Percentiles rank a stretch among this genome's conserved stretches.
Evolutionary conservation across 176 grass and related monocot genomes (phyloP).

Genomic region (Juncus effusus): DNA sequence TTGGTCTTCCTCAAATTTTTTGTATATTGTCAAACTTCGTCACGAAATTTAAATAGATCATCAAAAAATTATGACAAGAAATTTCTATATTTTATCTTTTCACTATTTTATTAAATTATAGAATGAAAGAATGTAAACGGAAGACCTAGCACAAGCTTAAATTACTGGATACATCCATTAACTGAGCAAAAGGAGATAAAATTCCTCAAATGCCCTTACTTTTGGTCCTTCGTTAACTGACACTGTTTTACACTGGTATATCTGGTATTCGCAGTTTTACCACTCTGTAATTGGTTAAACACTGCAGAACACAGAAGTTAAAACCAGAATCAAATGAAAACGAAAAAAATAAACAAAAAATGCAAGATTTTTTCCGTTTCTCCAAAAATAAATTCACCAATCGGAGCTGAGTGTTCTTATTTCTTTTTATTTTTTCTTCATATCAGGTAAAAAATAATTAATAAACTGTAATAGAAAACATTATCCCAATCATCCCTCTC

Average conservation of each 20-base stretch:
- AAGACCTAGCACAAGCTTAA: too few species aligned
- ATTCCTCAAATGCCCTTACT: neutral
- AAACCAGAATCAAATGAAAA: neutral
- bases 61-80: too few species aligned
- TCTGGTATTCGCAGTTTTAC: constrained; percentile 5
- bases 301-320: constrained; percentile 1
- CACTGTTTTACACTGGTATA: neutral
- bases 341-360: neutral
- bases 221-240: constrained; percentile 1
- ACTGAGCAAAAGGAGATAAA: neutral
- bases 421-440: neutral
- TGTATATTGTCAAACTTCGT: too few species aligned
- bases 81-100: too few species aligned
- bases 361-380: neutral
- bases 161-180: neutral
- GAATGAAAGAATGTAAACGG: too few species aligned
- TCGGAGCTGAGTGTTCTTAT: neutral
- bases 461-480: constrained; percentile 5
- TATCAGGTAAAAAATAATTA: neutral
- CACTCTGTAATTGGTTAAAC: constrained; percentile 9
- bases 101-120: too few species aligned
- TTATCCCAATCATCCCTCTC: constrained; percentile 8
- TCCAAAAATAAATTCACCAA: neutral
- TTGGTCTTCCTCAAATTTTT: too few species aligned
- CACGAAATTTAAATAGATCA: too few species aligned